Conservation (phyloP, 2,329 filamentous ascomycete genomes). For the Cladophialophora chaetospira region DNA sequence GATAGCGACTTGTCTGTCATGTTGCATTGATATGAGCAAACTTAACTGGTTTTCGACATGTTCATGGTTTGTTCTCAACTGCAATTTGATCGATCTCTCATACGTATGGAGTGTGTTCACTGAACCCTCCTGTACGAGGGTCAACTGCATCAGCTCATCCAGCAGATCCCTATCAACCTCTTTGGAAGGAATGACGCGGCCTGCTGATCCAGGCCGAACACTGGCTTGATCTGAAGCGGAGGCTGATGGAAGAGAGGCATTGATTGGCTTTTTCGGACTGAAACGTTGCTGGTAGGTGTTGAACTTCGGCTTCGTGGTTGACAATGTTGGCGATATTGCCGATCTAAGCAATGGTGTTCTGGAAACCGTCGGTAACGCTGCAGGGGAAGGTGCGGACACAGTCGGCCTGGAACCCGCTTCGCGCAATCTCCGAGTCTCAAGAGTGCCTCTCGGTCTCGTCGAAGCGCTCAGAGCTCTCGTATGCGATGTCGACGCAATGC, state of each 20-base stretch:
- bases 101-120: constrained; percentile 17
- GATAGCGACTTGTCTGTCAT: constrained; percentile 39
- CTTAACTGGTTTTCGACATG: constrained; percentile 38
- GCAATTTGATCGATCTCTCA: constrained; percentile 15
- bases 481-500: not conserved
- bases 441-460: not conserved
- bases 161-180: constrained; percentile 43
- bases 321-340: not conserved
- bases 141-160: constrained; percentile 48
- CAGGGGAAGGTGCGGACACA: not conserved
- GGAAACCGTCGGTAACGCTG: not conserved
- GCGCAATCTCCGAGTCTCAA: not conserved
- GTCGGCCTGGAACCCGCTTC: not conserved
- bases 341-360: not conserved
- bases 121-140: constrained; percentile 39
- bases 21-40: constrained; percentile 38
- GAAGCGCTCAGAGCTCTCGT: constrained; percentile 9
- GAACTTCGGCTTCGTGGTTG: constrained; percentile 36
- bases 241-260: not conserved
- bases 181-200: constrained; percentile 36
- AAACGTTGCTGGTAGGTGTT: constrained; percentile 43
- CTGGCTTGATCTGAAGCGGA: constrained; percentile 4
- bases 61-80: constrained; percentile 1
- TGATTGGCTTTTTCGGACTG: constrained; percentile 41
- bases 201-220: constrained; percentile 32